Conservation (phyloP, 768 basidiomycete genomes). For the Serpula lacrymans region DNA sequence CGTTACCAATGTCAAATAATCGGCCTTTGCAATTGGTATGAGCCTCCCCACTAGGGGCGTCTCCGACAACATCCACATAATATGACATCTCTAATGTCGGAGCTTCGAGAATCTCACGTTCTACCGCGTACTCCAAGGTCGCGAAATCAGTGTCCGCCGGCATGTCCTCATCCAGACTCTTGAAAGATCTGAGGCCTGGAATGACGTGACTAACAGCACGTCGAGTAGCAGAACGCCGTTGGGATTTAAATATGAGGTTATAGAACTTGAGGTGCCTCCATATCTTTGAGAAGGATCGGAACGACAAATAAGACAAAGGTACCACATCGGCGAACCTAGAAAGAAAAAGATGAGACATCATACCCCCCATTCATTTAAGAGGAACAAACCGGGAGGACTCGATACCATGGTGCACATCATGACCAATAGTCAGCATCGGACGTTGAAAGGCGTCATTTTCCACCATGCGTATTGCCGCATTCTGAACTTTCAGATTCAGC, state of each 20-base stretch:
- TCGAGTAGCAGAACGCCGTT: constrained; percentile 3
- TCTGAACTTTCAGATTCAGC: constrained; percentile 66
- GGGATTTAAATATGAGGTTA: constrained; percentile 27
- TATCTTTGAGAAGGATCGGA: constrained; percentile 40
- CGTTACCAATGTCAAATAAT: constrained; percentile 84
- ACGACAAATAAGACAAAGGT: constrained; percentile 35
- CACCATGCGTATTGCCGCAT: constrained; percentile 59
- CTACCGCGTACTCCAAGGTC: constrained; percentile 80
- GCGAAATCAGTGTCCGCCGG: constrained; percentile 54
- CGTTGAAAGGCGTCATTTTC: constrained; percentile 76
- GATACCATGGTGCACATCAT: constrained; percentile 54
- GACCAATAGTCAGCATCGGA: constrained; percentile 64
- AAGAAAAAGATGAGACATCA: background rate
- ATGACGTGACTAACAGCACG: constrained; percentile 1
- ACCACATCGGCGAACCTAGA: constrained; percentile 23
- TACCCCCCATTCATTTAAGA: no score
- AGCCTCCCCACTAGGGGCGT: constrained; percentile 55
- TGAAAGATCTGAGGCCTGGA: constrained; percentile 7
- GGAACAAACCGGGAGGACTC: constrained; percentile 36
- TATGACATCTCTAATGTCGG: constrained; percentile 78
- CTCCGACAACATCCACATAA: constrained; percentile 81
- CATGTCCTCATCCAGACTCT: constrained; percentile 49
- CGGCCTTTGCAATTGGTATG: no score
- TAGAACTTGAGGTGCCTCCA: constrained; percentile 55
- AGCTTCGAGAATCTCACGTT: constrained; percentile 77